Percentiles rank a stretch among this genome's conserved stretches.
phyloP scores from a whole-genome alignment of 345 rosid species.

The Draba incana region DNA sequence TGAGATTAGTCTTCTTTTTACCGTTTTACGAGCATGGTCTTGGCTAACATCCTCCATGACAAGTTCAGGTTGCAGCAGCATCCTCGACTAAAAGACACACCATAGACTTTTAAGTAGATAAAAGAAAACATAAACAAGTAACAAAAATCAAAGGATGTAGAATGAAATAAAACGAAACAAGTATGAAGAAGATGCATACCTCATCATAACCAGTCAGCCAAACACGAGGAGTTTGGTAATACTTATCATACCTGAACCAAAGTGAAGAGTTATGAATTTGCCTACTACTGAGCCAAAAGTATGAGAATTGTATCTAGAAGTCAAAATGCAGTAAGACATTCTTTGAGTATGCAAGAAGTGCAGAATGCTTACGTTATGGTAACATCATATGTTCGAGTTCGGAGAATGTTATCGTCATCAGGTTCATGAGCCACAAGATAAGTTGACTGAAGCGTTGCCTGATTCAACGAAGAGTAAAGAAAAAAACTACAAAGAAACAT shows the following conservation, averaged over 20 bases:
- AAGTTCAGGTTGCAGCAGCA: conserved; percentile 84
- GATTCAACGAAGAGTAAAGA: conserved; percentile 15
- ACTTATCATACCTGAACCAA: conserved; percentile 74
- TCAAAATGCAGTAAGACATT: conserved; percentile 4
- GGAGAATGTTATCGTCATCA: conserved; percentile 86
- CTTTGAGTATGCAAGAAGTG: conserved; percentile 1
- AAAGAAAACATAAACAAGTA: conserved; percentile 11
- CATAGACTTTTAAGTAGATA: conserved; percentile 8
- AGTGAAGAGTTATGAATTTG: neutral
- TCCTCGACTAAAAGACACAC: conserved; percentile 65
- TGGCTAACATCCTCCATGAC: conserved; percentile 94
- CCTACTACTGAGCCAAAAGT: conserved; percentile 6
- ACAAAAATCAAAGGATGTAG: neutral
- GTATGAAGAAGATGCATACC: conserved; percentile 49
- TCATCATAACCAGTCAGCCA: conserved; percentile 96
- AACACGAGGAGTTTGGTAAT: conserved; percentile 94
- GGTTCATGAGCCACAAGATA: conserved; percentile 89
- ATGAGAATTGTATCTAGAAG: conserved; percentile 3
- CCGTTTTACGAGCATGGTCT: conserved; percentile 94
- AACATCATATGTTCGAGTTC: conserved; percentile 96
- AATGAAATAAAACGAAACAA: neutral
- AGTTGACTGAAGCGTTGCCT: conserved; percentile 86
- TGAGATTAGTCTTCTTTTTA: conserved; percentile 20
- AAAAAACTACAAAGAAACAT: conserved; percentile 14
- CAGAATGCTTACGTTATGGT: conserved; percentile 74